phyloP scores from a whole-genome alignment of 2,329 filamentous ascomycete genomes.

The Aspergillus pseudoviridinutans region DNA sequence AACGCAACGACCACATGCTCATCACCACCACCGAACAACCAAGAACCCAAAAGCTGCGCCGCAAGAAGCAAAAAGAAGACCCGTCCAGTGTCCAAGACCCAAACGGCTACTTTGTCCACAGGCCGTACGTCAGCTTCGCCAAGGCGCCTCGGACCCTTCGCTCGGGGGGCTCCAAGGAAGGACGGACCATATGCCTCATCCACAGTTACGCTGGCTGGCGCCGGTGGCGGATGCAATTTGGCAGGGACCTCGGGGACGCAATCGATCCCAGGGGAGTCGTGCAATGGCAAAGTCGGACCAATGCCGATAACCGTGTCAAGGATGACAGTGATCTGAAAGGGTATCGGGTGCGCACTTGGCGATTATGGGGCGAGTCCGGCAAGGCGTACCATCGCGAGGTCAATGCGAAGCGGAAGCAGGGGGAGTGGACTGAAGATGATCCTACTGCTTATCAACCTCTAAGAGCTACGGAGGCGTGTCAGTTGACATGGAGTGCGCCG shows the following conservation, averaged over 20 bases:
- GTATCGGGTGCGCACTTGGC: slow-evolving; percentile 12
- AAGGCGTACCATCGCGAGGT: slow-evolving; percentile 7
- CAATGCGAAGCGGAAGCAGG: slow-evolving; percentile 7
- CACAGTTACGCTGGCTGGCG: slow-evolving; percentile 6
- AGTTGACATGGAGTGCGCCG: slow-evolving; percentile 4
- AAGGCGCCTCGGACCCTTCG: slow-evolving; percentile 8
- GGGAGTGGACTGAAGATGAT: not conserved
- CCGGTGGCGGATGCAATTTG: slow-evolving; percentile 11
- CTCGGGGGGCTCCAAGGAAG: slow-evolving; percentile 2
- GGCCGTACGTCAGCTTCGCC: slow-evolving; percentile 5
- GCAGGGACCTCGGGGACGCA: slow-evolving; percentile 1
- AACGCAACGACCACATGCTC: slow-evolving; percentile 2
- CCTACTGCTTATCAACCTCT: not conserved
- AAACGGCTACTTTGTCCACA: slow-evolving; percentile 11
- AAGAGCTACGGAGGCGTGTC: not conserved
- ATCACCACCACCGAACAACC: slow-evolving; percentile 8
- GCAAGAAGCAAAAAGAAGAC: not conserved
- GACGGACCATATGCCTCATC: slow-evolving; percentile 9
- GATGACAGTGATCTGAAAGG: slow-evolving; percentile 5
- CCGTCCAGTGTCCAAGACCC: not conserved
- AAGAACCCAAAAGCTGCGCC: not conserved
- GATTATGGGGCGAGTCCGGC: slow-evolving; percentile 13
- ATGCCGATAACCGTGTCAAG: slow-evolving; percentile 5
- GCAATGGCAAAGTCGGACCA: slow-evolving; percentile 8
- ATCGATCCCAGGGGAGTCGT: slow-evolving; percentile 14